A percentile compares a stretch with the other conserved stretches of the same genome.
Conservation (phyloP, 495 filamentous ascomycete species). For the Cairneyella variabilis region DNA sequence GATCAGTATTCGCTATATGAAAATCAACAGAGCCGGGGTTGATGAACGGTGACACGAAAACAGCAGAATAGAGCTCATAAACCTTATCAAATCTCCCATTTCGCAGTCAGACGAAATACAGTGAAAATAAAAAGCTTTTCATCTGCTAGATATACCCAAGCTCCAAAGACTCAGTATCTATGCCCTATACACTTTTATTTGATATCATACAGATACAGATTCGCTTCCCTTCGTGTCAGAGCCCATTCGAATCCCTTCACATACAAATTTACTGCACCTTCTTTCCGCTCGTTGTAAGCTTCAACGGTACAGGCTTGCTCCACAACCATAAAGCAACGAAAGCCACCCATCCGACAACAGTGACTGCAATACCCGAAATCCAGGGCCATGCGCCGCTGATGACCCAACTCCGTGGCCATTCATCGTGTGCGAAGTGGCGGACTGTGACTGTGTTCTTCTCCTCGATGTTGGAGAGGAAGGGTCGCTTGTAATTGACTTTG, state of each 20-base stretch:
- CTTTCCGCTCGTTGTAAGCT: constrained; percentile 43
- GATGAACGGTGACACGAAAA: no score
- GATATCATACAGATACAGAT: constrained; percentile 29
- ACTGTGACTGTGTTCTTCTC: constrained; percentile 95
- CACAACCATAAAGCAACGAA: constrained; percentile 92
- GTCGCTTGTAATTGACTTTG: constrained; percentile 91
- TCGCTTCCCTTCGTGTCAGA: no score
- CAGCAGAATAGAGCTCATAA: no score
- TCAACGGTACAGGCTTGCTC: constrained; percentile 59
- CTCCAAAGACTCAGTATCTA: constrained; percentile 14
- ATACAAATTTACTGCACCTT: constrained; percentile 60
- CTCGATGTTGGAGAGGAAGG: constrained; percentile 83
- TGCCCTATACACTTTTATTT: constrained; percentile 24
- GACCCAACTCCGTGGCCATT: constrained; percentile 86
- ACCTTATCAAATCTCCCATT: no score
- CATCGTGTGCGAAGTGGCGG: constrained; percentile 92
- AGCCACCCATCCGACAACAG: constrained; percentile 75
- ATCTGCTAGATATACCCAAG: constrained; percentile 4
- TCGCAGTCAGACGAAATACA: no score
- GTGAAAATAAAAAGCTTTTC: no score
- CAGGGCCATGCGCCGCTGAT: constrained; percentile 94
- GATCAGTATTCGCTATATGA: no score
- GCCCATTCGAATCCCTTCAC: not conserved
- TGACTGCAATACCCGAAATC: constrained; percentile 84
- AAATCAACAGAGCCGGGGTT: no score